A percentile compares a stretch with the other conserved stretches of the same genome.
Conservation (phyloP, 176 grass and related monocot species). For the Avena insularis region DNA sequence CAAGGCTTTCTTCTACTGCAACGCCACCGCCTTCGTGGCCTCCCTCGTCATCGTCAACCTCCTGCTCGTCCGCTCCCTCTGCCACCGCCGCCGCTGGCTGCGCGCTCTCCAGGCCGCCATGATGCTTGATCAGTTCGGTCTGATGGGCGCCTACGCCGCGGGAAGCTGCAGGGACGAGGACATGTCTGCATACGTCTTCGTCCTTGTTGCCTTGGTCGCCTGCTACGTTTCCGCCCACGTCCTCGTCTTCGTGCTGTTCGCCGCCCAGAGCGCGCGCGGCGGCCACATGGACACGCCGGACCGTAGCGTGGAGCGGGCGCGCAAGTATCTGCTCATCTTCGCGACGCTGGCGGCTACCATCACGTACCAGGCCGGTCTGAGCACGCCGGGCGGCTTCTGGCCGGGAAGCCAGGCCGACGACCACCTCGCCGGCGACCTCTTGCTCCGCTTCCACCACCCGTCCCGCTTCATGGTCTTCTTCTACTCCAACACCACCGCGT, state of each 20-base stretch:
- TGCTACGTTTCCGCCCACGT: constrained; percentile 43
- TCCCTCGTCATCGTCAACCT: constrained; percentile 61
- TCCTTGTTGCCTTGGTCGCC: constrained; percentile 33
- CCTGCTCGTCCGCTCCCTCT: constrained; percentile 39
- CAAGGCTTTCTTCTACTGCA: constrained; percentile 54
- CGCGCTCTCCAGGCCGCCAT: constrained; percentile 54
- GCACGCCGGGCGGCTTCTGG: constrained; percentile 56
- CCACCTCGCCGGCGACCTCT: constrained; percentile 41
- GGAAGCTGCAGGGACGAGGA: constrained; percentile 48
- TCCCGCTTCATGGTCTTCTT: constrained; percentile 53
- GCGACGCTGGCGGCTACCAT: constrained; percentile 37
- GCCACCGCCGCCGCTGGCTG: constrained; percentile 44
- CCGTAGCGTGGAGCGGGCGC: not conserved
- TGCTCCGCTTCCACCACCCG: constrained; percentile 24
- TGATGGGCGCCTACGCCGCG: constrained; percentile 54
- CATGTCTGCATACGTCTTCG: constrained; percentile 45
- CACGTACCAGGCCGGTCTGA: constrained; percentile 44
- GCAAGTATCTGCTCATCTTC: constrained; percentile 54
- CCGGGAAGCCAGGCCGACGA: not conserved
- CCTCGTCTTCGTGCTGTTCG: constrained; percentile 19
- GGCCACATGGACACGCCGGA: too few species aligned
- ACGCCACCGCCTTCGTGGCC: constrained; percentile 47
- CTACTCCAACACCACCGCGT: constrained; percentile 61
- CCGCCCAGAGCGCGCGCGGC: not conserved
- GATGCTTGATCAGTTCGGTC: constrained; percentile 46